These are phyloP conservation scores for Cantharellus anzutake DNA, from an alignment of 768 basidiomycete species.

Conservation along the genomic window DNA sequence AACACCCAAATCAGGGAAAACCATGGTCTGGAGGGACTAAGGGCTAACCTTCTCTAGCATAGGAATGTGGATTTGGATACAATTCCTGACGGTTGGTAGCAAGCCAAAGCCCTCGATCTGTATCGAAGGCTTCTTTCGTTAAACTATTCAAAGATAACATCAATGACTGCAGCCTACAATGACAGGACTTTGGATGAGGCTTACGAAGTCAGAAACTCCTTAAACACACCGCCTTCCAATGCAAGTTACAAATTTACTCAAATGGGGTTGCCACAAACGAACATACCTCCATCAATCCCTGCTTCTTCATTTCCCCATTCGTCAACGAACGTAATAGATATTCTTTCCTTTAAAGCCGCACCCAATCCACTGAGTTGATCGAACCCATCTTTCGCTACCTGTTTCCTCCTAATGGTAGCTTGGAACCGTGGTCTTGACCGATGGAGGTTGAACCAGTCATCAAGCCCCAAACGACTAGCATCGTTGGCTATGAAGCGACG, in stretches of 20 bases:
- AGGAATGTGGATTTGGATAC: slow-evolving; percentile 85
- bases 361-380: slow-evolving; percentile 48
- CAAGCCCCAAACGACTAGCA: slow-evolving; percentile 15
- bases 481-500: slow-evolving; percentile 64
- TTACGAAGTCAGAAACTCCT: slow-evolving; percentile 75
- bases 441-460: slow-evolving; percentile 1
- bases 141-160: slow-evolving; percentile 25
- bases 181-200: slow-evolving; percentile 6
- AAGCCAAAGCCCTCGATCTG: slow-evolving; percentile 86
- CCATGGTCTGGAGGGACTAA: not conserved
- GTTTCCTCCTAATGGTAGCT: slow-evolving; percentile 40
- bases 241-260: slow-evolving; percentile 23
- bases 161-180: not conserved
- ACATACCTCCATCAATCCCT: slow-evolving; percentile 3
- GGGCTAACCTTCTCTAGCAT: slow-evolving; percentile 69
- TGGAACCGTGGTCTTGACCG: not conserved
- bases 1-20: not conserved
- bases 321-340: slow-evolving; percentile 86
- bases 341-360: slow-evolving; percentile 56
- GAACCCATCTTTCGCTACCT: slow-evolving; percentile 82
- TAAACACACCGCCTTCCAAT: slow-evolving; percentile 94
- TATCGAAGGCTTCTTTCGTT: slow-evolving; percentile 87
- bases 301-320: slow-evolving; percentile 68
- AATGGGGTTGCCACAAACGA: not conserved
- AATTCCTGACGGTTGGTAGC: slow-evolving; percentile 80